Conservation (phyloP, 169 alveolate species). For the Perkinsus marinus region DNA sequence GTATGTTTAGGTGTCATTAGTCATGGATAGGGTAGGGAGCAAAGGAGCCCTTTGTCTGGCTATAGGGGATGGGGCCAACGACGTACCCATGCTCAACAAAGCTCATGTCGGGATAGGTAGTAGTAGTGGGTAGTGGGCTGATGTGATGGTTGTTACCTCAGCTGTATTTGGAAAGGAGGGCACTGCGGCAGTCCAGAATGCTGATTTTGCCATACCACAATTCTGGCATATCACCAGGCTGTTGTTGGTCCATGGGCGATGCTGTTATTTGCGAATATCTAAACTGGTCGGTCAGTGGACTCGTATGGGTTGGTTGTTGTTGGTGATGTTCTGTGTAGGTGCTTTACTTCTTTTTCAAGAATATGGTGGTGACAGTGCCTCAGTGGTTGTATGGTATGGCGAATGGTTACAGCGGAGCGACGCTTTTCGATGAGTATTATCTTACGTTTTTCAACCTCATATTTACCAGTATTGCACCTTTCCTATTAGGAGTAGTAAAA, state of each 20-base stretch:
- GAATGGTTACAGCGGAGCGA: slow-evolving; percentile 60
- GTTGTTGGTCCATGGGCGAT: slow-evolving; percentile 92
- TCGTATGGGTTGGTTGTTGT: background rate
- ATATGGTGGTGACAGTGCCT: slow-evolving; percentile 61
- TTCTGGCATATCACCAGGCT: slow-evolving; percentile 66
- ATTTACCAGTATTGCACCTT: slow-evolving; percentile 32
- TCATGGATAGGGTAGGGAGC: slow-evolving; percentile 16
- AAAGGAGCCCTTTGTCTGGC: slow-evolving; percentile 43
- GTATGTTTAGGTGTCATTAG: slow-evolving; percentile 47
- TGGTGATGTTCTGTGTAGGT: slow-evolving; percentile 7
- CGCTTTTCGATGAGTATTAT: slow-evolving; percentile 70
- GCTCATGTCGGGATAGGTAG: slow-evolving; percentile 67
- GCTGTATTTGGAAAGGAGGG: slow-evolving; percentile 96
- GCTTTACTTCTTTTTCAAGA: slow-evolving; percentile 69
- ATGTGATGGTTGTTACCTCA: background rate
- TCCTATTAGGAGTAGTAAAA: background rate
- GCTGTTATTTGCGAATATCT: slow-evolving; percentile 82
- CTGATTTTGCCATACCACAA: slow-evolving; percentile 85
- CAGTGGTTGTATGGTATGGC: slow-evolving; percentile 53
- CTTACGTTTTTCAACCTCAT: slow-evolving; percentile 62
- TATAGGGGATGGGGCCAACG: slow-evolving; percentile 99
- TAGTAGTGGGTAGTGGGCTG: background rate
- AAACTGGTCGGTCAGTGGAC: slow-evolving; percentile 28
- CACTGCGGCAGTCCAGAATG: slow-evolving; percentile 85
- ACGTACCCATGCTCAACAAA: slow-evolving; percentile 78